Base-by-base conservation (phyloP, 306 rosid species). In the Herpetospermum pedunculosum region DNA sequence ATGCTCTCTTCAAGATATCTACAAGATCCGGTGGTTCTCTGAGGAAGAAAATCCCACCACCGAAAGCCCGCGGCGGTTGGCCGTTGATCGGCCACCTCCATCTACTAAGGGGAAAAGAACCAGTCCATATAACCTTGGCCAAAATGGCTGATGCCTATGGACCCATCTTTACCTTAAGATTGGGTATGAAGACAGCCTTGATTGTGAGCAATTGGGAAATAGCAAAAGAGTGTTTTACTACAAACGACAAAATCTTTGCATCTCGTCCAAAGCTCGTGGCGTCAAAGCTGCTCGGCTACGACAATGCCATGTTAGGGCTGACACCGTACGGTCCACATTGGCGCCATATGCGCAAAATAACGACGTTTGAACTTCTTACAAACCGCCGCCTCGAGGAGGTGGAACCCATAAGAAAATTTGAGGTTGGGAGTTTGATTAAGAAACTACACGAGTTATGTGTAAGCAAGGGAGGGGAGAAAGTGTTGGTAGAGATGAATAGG, bases 211-310 rank as follows among this genome's bases (percentile, higher is more conserved):
- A n/a, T n/a, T n/a, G n/a, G n/a, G n/a, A n/a, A n/a, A n/a, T 44
- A 57, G n/a, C 35, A 79, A 79, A n/a, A n/a, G n/a, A n/a, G n/a
- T n/a, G n/a, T n/a, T n/a, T n/a, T n/a, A n/a, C n/a, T n/a, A n/a
- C n/a, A n/a, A n/a, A n/a, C n/a, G n/a, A n/a, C n/a, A n/a, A n/a
- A n/a, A n/a, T n/a, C n/a, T n/a, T n/a, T n/a, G n/a, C n/a, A n/a
- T n/a, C n/a, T n/a, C n/a, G n/a, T n/a, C n/a, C n/a, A n/a, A n/a
- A n/a, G n/a, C n/a, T n/a, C n/a, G n/a, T n/a, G n/a, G n/a, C n/a
- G n/a, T n/a, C n/a, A n/a, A n/a, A n/a, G n/a, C n/a, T n/a, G n/a
- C 79, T 75, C 65, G 65, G 73, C 29, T 80, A 68, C 76, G 60
- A 80, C 40, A 29, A 58, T n/a, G 83, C 83, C 76, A 29, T 70